Evolutionary conservation across 805 yeast species (phyloP).

Genomic region (Wickerhamiella azyma): DNA sequence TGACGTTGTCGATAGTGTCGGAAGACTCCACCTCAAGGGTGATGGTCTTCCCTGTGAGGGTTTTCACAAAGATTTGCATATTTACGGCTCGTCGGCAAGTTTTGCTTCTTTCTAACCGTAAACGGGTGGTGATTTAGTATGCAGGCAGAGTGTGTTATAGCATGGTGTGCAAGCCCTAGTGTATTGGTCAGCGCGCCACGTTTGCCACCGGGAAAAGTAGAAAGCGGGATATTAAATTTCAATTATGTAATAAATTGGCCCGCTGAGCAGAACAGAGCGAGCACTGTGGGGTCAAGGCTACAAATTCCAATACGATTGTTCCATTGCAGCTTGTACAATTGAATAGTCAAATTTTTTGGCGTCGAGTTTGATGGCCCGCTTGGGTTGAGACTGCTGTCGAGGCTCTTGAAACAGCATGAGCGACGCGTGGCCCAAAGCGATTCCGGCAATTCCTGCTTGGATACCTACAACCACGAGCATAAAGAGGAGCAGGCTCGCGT

Average conservation of each 20-base stretch:
- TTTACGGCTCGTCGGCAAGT: slow-evolving; percentile 27
- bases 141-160: neutral
- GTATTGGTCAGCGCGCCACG: neutral
- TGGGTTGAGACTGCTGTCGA: too few species aligned
- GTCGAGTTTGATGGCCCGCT: too few species aligned
- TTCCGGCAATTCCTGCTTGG: too few species aligned
- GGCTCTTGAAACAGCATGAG: too few species aligned
- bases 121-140: slow-evolving; percentile 6
- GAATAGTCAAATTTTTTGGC: too few species aligned
- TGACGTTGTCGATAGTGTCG: slow-evolving; percentile 94
- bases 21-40: slow-evolving; percentile 96
- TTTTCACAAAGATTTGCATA: slow-evolving; percentile 85
- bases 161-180: neutral
- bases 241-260: too few species aligned
- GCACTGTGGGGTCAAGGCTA: neutral
- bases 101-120: slow-evolving; percentile 21
- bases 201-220: too few species aligned
- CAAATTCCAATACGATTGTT: neutral
- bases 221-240: too few species aligned
- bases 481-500: too few species aligned
- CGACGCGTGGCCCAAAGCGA: too few species aligned
- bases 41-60: slow-evolving; percentile 98
- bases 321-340: too few species aligned
- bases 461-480: too few species aligned
- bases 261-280: neutral